Base-by-base conservation (phyloP, 495 filamentous ascomycete genomes). In the Cercophora sp. region DNA sequence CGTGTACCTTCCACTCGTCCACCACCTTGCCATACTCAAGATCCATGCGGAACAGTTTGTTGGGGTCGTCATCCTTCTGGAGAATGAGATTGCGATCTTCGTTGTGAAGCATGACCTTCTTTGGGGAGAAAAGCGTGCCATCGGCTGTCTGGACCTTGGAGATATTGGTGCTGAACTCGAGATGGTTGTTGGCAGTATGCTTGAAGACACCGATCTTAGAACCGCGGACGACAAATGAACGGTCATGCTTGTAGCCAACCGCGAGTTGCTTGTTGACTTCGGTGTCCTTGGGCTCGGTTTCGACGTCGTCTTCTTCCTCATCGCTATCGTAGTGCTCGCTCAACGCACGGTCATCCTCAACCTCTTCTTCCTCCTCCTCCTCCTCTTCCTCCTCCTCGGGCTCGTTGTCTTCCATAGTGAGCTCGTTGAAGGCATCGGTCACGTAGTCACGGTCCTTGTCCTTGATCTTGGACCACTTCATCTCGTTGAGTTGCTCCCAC, bases 201-300 rank as follows among this genome's bases (percentile, higher is more conserved):
- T 95, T 97, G 80, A 98, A 98, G 24, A 97, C 94, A 47, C 93
- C 93, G 64, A 98, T 98, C 78, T 96, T 95, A 57, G 88, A 90
- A 26, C 93, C 93, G 53, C 93, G 87, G 18, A 98, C 90, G 39
- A 98, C 93, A 52, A 97, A 98, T 1, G 91, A 96, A 22, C 94
- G 81, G 61, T 98, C 94, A 58, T 96, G 86, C 73, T 96, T 98
- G 76, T 95, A 96, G 24, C 94, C 93, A 43, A 98, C 93, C n/a
- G 94, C 94, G 20, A 98, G 77, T 65, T 92, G 88, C 16, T 91
- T 96, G 73, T 98, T 98, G 61, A 90, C 82, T 51, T 93, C 86
- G 19, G 86, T 85, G 66, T 96, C 93, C 51, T 84, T 75, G 32
- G 85, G 81, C 43, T 78, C 73, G 8, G 78, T 81, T 5, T 85